Base-by-base conservation (phyloP, 192 early-diverging fungal species). In the Coemansia sp. region DNA sequence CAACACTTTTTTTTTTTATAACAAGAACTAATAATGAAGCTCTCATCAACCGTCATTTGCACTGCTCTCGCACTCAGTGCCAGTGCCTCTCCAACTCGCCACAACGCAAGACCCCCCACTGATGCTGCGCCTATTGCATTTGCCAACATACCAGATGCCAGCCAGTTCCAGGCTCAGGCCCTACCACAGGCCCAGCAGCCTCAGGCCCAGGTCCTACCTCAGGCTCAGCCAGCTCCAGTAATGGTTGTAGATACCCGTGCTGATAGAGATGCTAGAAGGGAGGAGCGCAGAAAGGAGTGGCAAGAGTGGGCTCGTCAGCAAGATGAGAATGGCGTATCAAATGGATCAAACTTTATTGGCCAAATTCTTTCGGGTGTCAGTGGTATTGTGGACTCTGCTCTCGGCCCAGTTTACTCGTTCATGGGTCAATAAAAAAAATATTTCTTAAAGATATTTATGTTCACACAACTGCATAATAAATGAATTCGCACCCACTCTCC, bases 351-450 rank as follows among this genome's bases (percentile, higher is more conserved):
- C 60, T 81, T 81, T 76, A 70, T 81, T 25, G 25, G 46, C 14
- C 65, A 76, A 15, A 64, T 81, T 41, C 70, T 81, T 11, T 60
- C 71, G 57, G 79, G 79, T 10, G 79, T 81, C 32, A 76, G 79
- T 58, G 79, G 79, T 41, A 81, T 81, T 64, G 73, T 81, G 29
- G 79, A 81, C 19, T 81, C 79, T 11, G 79, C 79, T 8, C 66
- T 81, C 22, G 79, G 79, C 66, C 79, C 79, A 10, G 61, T 81
- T 10, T 81, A 81, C 64, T 71, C 73, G 32, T 24, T 81, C 29
- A 58, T 81, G 43, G 60, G 69, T 32, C 41, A 61, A 63, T 58
- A 58, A 22, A 22, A 61, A n/a, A 69, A 65, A 6, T 63, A 68
- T n/a, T n/a, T n/a, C n/a, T n/a, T n/a, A n/a, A n/a, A n/a, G n/a